Evolutionary conservation across 352 stramenopile genomes (phyloP).

Genomic region (Phytopythium kandeliae): DNA sequence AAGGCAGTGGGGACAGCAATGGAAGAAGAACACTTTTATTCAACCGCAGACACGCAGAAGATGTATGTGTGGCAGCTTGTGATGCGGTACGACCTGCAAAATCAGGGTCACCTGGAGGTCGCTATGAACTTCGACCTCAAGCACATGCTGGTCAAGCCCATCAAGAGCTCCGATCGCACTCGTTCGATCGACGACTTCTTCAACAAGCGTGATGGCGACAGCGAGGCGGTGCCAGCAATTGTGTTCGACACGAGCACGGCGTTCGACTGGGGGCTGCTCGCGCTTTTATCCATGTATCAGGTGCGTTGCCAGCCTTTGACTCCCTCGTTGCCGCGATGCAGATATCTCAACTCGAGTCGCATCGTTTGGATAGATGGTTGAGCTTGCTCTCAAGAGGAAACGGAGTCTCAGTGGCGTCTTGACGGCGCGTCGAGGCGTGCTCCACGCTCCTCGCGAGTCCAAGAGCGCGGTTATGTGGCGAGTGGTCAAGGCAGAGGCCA

Average conservation of each 20-base stretch:
- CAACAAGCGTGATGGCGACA: neutral
- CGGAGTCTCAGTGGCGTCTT: too few species aligned
- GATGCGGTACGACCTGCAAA: constrained; percentile 65
- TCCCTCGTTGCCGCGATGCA: neutral
- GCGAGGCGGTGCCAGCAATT: constrained; percentile 28
- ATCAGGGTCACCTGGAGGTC: constrained; percentile 66
- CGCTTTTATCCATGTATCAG: constrained; percentile 43
- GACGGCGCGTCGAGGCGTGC: neutral
- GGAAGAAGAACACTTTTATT: neutral
- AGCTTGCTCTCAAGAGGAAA: constrained; percentile 40
- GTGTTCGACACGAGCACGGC: constrained; percentile 34
- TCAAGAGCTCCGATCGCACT: neutral
- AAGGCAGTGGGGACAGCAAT: constrained; percentile 7
- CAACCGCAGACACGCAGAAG: constrained; percentile 6
- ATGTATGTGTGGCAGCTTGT: constrained; percentile 54
- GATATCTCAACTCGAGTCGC: neutral
- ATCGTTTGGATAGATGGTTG: constrained; percentile 18
- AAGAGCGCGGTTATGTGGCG: constrained; percentile 11
- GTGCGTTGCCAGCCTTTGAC: constrained; percentile 8
- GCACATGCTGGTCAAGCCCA: constrained; percentile 15
- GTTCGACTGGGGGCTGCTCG: constrained; percentile 42
- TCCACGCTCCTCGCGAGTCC: constrained; percentile 7
- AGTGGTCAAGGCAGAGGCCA: constrained; percentile 13
- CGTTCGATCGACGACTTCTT: constrained; percentile 3
- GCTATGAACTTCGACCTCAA: constrained; percentile 49